Base-by-base conservation (phyloP, 169 alveolate species). In the Plasmodium cynomolgi region DNA sequence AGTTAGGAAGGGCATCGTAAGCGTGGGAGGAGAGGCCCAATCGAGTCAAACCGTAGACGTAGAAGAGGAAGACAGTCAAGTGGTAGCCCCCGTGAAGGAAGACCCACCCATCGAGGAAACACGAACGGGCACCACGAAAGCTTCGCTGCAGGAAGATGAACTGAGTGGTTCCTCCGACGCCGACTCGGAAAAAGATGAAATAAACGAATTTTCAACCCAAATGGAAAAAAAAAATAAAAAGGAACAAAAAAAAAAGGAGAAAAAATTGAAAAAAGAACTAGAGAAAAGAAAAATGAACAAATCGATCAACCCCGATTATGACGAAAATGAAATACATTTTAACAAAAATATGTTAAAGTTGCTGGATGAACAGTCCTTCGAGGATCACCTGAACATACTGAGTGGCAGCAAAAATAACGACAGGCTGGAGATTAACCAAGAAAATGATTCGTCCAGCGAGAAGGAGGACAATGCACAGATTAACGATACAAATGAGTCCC, bases 41-140 rank as follows among this genome's bases (percentile, higher is more conserved):
- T 68, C 91, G 41, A 93, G 85, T 50, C 95, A 95, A 33, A 91
- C 88, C 41, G 93, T 93, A 39, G 96, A 94, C 20, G 96, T 82
- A 26, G 95, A 92, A 50, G 96, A 75, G 31, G 93, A 96, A 29
- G 80, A 50, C 8, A 77, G 44, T 93, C 91, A 50, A 82, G 91
- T 13, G 97, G 96, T 39, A 96, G 84, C 5, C 20, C 62, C 62
- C 62, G 62, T 50, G 29, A 77, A 84, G 62, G 95, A 92, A 9
- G 95, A 85, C 77, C 95, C 86, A 73, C 94, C 90, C 44, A 90
- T 86, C 44, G 95, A 92, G 91, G 96, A 93, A 75, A 95, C 81
- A 93, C 88, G 41, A 95, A 96, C n/a, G 92, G 96, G 86, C 96
- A 95, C 75, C 96, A 95, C 96, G 71, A 88, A 96, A 79, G 97